Evolutionary conservation across 2,329 filamentous ascomycete genomes (phyloP), one percentile per base, ranked within the genome.

Genomic region (Podosphaera xanthii): DNA sequence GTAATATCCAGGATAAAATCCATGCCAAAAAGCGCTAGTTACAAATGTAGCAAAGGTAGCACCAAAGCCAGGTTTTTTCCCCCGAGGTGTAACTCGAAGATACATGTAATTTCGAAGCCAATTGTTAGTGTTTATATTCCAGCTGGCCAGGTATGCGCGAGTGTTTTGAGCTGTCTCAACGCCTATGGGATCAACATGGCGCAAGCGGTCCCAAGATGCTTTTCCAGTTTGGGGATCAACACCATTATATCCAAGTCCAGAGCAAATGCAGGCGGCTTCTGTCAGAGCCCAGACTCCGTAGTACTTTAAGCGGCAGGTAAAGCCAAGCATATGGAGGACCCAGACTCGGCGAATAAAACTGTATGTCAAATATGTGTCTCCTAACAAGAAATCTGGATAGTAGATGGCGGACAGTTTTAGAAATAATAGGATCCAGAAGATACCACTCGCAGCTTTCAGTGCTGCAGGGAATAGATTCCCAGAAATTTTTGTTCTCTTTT

Each of bases 51-150:
- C 88, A 74, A 98, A 74, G 67, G 86, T 97, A 57, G 92, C 92
- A 61, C 90, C 79, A 74, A 98, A 98, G 0, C 92, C 92, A 8
- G 92, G 92, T 71, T 97, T 98, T 76, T 89, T 92, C 59, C 92
- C 92, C 65, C 86, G 86, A 0, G 92, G 92, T 0, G 92, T 98
- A 2, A 98, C 92, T 33, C 92, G 83, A 55, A 98, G 77, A 69
- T 97, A 98, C 65, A 98, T 78, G 69, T 96, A 98, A 71, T 97
- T 95, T 54, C 90, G 81, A 62, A 98, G 75, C 92, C 92, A 98
- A 67, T 87, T 82, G 70, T 96, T 98, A 10, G 92, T 98, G 72
- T 97, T 97, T 74, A 96, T 95, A 71, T 98, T 98, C 92, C 92
- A 98, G 67, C 82, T 86, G 56, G 84, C 91, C 2, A 98, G 77